Evolutionary conservation across 2,329 filamentous ascomycete species (phyloP), one percentile per base, ranked within the genome.

Genomic region (Xylaria sp.): DNA sequence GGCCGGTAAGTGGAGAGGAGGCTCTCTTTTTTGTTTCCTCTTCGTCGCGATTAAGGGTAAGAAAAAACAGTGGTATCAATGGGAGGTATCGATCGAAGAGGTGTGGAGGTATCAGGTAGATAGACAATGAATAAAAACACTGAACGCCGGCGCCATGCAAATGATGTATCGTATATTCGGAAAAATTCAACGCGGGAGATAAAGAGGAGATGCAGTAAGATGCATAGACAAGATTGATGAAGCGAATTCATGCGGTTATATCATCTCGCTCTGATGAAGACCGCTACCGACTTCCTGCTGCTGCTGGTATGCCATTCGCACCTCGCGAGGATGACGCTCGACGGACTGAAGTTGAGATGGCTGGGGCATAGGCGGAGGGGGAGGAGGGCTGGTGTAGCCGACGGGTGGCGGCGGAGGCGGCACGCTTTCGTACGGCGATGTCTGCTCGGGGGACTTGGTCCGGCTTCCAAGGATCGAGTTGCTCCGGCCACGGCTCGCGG

Each of bases 401-500:
- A 74, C 75, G 1, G 75, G 74, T 13, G 75, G 72, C 20, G 73
- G 70, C 1, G 75, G 76, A 6, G 76, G 74, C 39, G 74, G 72
- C 18, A 82, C 77, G 72, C 80, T 82, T 74, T 83, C 81, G 63
- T 82, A 82, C 0, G 81, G 80, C 2, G 79, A 78, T 25, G 75
- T 69, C 56, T 73, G 72, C 63, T 82, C 81, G 0, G 83, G 82
- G 1, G 80, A 82, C 74, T 80, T 82, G 60, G 80, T 80, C 15
- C 79, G 75, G 71, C 70, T 73, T 43, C 73, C 76, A 15, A 79
- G 76, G 10, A 76, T 76, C 0, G 79, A 77, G 69, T 83, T 84
- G 72, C 86, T 86, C 52, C 85, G 83, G 60, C 84, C 85, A 18
- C 88, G 86, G 77, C 88, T 90, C 1, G 82, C 88, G 3, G 88